phyloP scores from a whole-genome alignment of 495 filamentous ascomycete genomes.

The Penicillium argentinense region DNA sequence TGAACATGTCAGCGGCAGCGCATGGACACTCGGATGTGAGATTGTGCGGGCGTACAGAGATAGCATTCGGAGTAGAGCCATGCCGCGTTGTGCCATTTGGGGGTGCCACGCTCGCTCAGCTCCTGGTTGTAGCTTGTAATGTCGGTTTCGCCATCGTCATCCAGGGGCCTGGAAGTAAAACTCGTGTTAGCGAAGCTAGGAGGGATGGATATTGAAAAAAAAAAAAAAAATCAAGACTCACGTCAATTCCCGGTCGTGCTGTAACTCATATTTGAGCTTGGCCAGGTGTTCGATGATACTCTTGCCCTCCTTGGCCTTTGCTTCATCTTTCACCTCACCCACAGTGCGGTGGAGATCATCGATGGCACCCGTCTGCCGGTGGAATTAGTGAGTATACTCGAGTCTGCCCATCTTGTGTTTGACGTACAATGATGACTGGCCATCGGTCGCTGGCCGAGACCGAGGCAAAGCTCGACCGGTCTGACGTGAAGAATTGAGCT shows the following conservation, averaged over 20 bases:
- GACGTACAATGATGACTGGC: slow-evolving; percentile 86
- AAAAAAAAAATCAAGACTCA: slow-evolving; percentile 42
- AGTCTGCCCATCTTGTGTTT: too few species aligned
- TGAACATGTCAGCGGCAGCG: slow-evolving; percentile 14
- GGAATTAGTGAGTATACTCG: slow-evolving; percentile 12
- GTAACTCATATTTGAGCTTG: slow-evolving; percentile 90
- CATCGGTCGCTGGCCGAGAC: slow-evolving; percentile 80
- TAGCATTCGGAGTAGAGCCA: slow-evolving; percentile 97
- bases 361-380: slow-evolving; percentile 79
- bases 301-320: slow-evolving; percentile 78
- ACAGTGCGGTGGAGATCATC: slow-evolving; percentile 87
- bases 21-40: not conserved
- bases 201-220: not conserved
- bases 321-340: slow-evolving; percentile 46
- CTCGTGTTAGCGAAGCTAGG: not conserved
- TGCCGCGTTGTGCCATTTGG: slow-evolving; percentile 76
- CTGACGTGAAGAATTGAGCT: slow-evolving; percentile 79
- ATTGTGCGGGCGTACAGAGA: slow-evolving; percentile 66
- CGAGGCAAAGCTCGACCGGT: slow-evolving; percentile 84
- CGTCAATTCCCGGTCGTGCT: slow-evolving; percentile 83
- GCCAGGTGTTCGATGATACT: slow-evolving; percentile 76
- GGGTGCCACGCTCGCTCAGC: slow-evolving; percentile 69
- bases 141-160: slow-evolving; percentile 77
- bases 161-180: slow-evolving; percentile 59
- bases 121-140: slow-evolving; percentile 84